Percentiles rank a stretch among this genome's conserved stretches.
These are phyloP conservation scores for Iris pallida DNA, from an alignment of 116 monocot species.

Conservation along the genomic window DNA sequence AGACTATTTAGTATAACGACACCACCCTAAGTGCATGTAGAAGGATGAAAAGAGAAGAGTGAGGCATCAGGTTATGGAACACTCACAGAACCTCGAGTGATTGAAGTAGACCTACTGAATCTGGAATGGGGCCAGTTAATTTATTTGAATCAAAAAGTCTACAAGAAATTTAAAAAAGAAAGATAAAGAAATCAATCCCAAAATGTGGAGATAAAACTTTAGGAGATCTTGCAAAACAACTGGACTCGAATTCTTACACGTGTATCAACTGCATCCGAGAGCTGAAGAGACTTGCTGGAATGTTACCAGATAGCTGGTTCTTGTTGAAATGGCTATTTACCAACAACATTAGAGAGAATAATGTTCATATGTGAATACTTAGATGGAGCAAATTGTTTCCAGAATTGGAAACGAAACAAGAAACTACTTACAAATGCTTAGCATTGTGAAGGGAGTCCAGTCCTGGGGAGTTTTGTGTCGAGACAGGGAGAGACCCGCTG, in stretches of 20 bases:
- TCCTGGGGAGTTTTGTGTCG: conserved; percentile 10
- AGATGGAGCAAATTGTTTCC: neutral
- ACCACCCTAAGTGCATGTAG: neutral
- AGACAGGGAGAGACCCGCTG: conserved; percentile 21
- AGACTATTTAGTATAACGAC: neutral
- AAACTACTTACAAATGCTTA: conserved; percentile 26
- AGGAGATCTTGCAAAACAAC: neutral
- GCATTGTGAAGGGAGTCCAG: conserved; percentile 21
- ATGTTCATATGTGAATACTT: neutral
- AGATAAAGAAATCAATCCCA: neutral
- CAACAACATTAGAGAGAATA: neutral
- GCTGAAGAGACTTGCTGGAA: conserved; percentile 26
- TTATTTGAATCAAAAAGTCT: conserved; percentile 38
- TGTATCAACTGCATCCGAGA: conserved; percentile 27
- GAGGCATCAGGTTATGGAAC: neutral
- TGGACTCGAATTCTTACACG: conserved; percentile 22
- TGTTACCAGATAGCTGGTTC: conserved; percentile 28
- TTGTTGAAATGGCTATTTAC: conserved; percentile 34
- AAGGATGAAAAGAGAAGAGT: neutral
- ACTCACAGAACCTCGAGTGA: conserved; percentile 42
- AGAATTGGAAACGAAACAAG: neutral
- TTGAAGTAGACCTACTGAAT: conserved; percentile 25
- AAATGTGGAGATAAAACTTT: neutral
- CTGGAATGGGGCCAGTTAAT: conserved; percentile 27
- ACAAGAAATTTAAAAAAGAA: neutral